phyloP scores from a whole-genome alignment of 257 asterid genomes.

The Buddleja alternifolia region DNA sequence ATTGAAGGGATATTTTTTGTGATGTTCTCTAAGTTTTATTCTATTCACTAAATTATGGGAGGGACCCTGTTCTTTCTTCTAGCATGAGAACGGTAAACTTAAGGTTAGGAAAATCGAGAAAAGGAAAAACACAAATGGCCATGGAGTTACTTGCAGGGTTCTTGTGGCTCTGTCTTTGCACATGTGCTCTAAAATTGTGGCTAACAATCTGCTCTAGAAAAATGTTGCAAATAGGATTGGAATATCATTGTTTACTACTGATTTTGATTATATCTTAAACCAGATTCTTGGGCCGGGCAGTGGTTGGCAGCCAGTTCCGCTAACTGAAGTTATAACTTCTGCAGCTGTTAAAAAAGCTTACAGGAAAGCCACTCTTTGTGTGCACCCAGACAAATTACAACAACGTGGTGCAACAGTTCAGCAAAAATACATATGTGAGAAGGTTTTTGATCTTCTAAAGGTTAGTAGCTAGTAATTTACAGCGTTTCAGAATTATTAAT shows the following conservation, averaged over 20 bases:
- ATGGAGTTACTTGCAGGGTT: no score
- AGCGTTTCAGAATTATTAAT: slow-evolving; percentile 10
- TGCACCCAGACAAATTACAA: slow-evolving; percentile 96
- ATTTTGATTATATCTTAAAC: slow-evolving; percentile 28
- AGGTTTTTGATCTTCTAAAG: slow-evolving; percentile 96
- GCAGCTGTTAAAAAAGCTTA: slow-evolving; percentile 88
- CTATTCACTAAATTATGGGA: no score
- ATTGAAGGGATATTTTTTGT: neutral
- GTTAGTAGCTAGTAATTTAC: slow-evolving; percentile 42
- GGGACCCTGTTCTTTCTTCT: no score
- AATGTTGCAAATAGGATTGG: no score
- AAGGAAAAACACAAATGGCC: no score
- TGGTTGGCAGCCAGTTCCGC: slow-evolving; percentile 93
- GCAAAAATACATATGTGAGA: slow-evolving; percentile 89
- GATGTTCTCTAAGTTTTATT: no score
- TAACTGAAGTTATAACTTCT: slow-evolving; percentile 83
- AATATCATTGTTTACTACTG: no score
- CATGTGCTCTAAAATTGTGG: no score
- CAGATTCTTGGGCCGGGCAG: slow-evolving; percentile 95
- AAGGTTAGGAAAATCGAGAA: no score
- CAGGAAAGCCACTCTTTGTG: slow-evolving; percentile 93
- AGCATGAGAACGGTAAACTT: no score
- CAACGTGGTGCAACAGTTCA: slow-evolving; percentile 94
- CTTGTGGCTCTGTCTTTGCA: no score
- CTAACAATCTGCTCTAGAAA: no score